Base-by-base conservation (phyloP, 2,329 filamentous ascomycete species). In the Hymenoscyphus scutula region DNA sequence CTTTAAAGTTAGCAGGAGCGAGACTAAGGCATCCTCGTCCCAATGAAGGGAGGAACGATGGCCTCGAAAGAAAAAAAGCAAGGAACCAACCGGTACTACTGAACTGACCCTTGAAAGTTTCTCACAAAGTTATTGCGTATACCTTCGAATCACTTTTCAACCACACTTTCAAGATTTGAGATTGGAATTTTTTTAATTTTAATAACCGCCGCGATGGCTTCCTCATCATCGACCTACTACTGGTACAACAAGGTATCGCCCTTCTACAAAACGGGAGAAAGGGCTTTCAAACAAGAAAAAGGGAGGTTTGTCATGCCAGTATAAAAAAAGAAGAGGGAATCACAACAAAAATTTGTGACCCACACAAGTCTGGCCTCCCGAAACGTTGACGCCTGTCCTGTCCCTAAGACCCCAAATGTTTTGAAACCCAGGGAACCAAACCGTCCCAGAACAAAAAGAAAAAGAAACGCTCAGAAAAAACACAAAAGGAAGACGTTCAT, bases 381-480 rank as follows among this genome's bases (percentile, higher is more conserved):
- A 23, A 23, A 41, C 45, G n/a, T 45, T 23, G 45, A 51, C 45
- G 45, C 45, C 45, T 23, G n/a, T 6, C 45, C 45, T 51, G 10
- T 51, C 45, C 45, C 45, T 25, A 19, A 5, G 45, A 11, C 45
- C 45, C 45, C 41, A 48, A 51, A 37, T 15, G 17, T 51, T 51
- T 51, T 51, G 19, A 51, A 51, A 51, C 45, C 45, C 8, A 11
- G 45, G 45, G 13, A 51, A 19, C 41, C 45, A 51, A 51, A 23
- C 45, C 19, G 45, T 51, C 19, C 23, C 45, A 51, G 8, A 23
- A 41, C 5, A 51, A 51, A 48, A 45, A 51, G 25, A 45, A 45
- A 51, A 23, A 3, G 45, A 38, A 61, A 58, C 67, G 65, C 68
- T 68, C 65, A 68, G 65, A 68, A 62, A 60, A 67, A 60, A 65